Percentiles rank a stretch among this genome's conserved stretches.
Evolutionary conservation across 148 eudicot genomes (phyloP).

Genomic region (Chenopodium berlandieri): DNA sequence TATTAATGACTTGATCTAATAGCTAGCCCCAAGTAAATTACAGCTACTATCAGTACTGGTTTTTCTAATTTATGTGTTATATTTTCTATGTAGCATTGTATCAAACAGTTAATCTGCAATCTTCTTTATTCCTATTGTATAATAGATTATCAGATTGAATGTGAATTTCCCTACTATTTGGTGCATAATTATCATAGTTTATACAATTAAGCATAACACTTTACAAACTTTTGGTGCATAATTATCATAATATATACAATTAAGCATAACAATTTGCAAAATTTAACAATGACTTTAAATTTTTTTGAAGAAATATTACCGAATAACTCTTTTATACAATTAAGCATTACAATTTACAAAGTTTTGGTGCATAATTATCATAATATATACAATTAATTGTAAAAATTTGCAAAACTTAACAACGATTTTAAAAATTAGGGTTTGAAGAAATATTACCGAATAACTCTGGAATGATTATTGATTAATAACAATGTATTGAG

Average conservation of each 20-base stretch:
- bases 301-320: background rate
- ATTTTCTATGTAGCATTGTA: slow-evolving; percentile 19
- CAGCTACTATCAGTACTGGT: background rate
- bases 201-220: too few relatives aligned
- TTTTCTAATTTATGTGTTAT: background rate
- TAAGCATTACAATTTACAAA: too few relatives aligned
- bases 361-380: too few relatives aligned
- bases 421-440: background rate
- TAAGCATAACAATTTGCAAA: background rate
- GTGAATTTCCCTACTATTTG: too few relatives aligned
- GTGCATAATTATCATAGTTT: background rate
- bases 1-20: background rate
- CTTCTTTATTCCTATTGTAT: background rate
- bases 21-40: slow-evolving; percentile 11
- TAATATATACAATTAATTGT: background rate
- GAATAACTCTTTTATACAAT: background rate
- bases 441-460: background rate
- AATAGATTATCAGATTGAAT: background rate
- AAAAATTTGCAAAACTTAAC: background rate
- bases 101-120: slow-evolving; percentile 10
- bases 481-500: background rate
- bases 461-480: background rate
- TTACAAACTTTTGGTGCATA: too few relatives aligned
- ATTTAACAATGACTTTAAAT: background rate
- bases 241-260: background rate